Base-by-base conservation (phyloP, 73 alveolate species). In the Symbiodinium natans region DNA sequence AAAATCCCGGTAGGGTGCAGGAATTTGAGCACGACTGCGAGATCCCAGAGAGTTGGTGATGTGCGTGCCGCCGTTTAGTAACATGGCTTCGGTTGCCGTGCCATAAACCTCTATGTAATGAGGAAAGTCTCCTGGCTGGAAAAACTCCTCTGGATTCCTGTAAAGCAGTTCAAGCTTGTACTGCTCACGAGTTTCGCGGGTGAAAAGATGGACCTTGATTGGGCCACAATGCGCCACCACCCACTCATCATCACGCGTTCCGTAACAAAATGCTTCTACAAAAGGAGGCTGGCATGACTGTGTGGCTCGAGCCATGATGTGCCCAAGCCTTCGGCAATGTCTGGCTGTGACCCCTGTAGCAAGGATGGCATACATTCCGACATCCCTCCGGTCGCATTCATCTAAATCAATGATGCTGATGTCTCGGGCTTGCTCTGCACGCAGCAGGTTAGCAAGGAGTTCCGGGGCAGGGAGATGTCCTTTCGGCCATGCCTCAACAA, bases 161-260 rank as follows among this genome's bases (percentile, higher is more conserved):
- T 19, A 48, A 4, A 56, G 82, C 56, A 34, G 25, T 68, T 56
- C 88, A 63, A 92, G 90, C 82, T 92, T 82, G 40, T 92, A 92
- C 82, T 92, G 90, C 46, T 92, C 98, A 19, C 90, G 74, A 19
- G 74, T 33, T 38, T 92, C 98, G 4, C 90, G 98, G 17, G 98
- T 92, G 59, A 92, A 92, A 41, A 92, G 82, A 38, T 92, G 98
- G 21, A 92, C 98, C 54, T 74, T 92, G 82, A 73, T 73, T 6
- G 98, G 90, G 8, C 98, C 98, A 2, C 87, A 74, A 31, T 92
- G 98, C 3, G 98, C 98, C 56, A 92, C 98, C 40, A 92, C 98
- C 98, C 98, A 92, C 56, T 92, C 98, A 27, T 92, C 98, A 48
- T 92, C 82, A 2, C 98, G 90, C 21, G 98, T 92, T 36, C 98